phyloP scores from a whole-genome alignment of 768 basidiomycete species.

The Lepiota brunneoincarnata region DNA sequence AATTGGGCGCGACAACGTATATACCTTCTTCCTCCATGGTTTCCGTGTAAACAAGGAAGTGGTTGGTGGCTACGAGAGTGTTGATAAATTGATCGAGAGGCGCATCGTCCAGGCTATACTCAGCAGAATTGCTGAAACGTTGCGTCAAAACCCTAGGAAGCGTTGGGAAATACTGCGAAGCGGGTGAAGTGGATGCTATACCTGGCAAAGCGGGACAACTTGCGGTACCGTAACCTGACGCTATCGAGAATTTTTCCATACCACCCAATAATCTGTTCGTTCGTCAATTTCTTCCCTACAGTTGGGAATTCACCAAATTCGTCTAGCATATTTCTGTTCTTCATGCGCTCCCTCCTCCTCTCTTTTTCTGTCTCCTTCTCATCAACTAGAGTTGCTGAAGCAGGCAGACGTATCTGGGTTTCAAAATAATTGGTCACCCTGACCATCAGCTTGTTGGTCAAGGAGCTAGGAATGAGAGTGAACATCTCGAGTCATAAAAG shows the following conservation, averaged over 20 bases:
- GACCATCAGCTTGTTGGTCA: conserved; percentile 91
- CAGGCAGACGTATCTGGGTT: conserved; percentile 81
- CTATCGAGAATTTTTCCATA: conserved; percentile 92
- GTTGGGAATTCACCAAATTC: conserved; percentile 25
- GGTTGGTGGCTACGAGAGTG: conserved; percentile 77
- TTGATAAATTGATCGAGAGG: conserved; percentile 79
- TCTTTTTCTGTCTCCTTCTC: conserved; percentile 14
- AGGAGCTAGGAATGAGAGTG: conserved; percentile 49
- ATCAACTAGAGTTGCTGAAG: conserved; percentile 33
- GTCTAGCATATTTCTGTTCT: conserved; percentile 9
- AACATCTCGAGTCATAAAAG: neutral
- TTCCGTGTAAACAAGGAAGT: conserved; percentile 92
- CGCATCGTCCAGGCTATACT: conserved; percentile 77
- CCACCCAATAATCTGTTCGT: conserved; percentile 83
- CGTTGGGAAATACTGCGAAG: conserved; percentile 10
- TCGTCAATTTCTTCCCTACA: conserved; percentile 58
- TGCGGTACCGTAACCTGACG: conserved; percentile 87
- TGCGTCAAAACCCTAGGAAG: conserved; percentile 63
- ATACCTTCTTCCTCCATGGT: conserved; percentile 85
- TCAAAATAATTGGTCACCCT: conserved; percentile 95
- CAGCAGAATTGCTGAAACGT: conserved; percentile 90
- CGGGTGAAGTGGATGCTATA: conserved; percentile 27
- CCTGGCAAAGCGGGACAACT: conserved; percentile 92
- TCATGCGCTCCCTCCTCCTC: conserved; percentile 10
- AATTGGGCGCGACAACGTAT: conserved; percentile 83